A percentile compares a stretch with the other conserved stretches of the same genome.
phyloP scores from a whole-genome alignment of 1,284 basidiomycete genomes.

The Ceratobasidium sp. region DNA sequence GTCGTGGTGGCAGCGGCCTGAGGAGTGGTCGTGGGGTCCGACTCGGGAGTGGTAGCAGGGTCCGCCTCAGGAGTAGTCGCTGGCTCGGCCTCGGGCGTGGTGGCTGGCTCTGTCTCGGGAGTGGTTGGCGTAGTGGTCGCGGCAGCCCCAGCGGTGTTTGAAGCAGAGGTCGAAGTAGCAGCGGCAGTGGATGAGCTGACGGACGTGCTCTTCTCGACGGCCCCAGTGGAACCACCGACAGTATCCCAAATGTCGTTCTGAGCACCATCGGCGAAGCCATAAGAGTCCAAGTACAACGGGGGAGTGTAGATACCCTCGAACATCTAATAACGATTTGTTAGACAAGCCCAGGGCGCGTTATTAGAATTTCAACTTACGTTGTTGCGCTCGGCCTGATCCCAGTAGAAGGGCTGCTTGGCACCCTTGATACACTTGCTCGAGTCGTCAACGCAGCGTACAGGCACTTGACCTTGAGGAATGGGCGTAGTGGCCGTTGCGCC shows the following conservation, averaged over 20 bases:
- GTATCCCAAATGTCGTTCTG: constrained; percentile 52
- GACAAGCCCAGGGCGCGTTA: background rate
- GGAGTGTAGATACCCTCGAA: constrained; percentile 32
- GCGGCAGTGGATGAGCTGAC: background rate
- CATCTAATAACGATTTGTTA: background rate
- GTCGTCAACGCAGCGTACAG: constrained; percentile 46
- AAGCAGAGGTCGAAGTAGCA: constrained; percentile 20
- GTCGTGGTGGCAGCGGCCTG: background rate
- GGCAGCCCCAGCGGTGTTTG: background rate
- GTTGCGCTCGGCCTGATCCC: constrained; percentile 40
- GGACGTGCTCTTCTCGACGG: background rate
- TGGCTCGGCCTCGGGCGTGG: no score
- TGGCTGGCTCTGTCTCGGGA: no score
- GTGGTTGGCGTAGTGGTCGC: background rate
- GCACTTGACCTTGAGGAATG: constrained; percentile 55
- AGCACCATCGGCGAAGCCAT: constrained; percentile 52
- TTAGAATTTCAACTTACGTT: constrained; percentile 25
- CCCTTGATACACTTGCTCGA: constrained; percentile 46
- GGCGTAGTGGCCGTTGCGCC: constrained; percentile 56
- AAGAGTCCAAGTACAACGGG: constrained; percentile 48
- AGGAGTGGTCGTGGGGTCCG: background rate
- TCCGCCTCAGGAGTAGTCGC: no score
- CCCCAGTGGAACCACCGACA: constrained; percentile 5
- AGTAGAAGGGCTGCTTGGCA: constrained; percentile 43
- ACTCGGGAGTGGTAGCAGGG: background rate